Conservation (phyloP, 2,329 filamentous ascomycete species). For the Magnaporthiopsis poae region DNA sequence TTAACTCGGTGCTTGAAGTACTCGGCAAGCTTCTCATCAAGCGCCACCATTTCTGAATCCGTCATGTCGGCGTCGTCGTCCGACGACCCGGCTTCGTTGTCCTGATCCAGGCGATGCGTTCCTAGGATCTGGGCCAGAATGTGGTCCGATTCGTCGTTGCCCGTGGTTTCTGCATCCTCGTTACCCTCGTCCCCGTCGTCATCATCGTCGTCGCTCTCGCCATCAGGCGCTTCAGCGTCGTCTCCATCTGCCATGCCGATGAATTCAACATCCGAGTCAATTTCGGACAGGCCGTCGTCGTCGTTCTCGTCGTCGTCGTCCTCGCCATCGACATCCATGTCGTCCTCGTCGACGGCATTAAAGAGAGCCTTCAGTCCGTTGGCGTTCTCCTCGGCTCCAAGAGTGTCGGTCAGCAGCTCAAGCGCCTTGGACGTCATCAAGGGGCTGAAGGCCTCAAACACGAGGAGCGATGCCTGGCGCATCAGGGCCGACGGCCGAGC, state of each 20-base stretch:
- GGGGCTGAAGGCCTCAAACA: constrained; percentile 72
- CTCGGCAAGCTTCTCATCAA: constrained; percentile 73
- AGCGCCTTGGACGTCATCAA: constrained; percentile 66
- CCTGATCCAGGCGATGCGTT: constrained; percentile 49
- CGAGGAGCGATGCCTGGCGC: constrained; percentile 75
- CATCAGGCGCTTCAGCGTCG: constrained; percentile 31
- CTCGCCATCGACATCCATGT: constrained; percentile 40
- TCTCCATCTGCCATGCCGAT: constrained; percentile 26
- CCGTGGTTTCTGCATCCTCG: constrained; percentile 28
- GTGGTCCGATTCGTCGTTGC: constrained; percentile 20
- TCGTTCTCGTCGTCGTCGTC: constrained; percentile 33
- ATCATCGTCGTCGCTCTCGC: constrained; percentile 27
- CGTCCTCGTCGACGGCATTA: constrained; percentile 50
- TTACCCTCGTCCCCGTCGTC: constrained; percentile 33
- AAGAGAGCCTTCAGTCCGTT: constrained; percentile 83
- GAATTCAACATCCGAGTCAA: constrained; percentile 35
- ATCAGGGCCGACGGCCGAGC: constrained; percentile 77
- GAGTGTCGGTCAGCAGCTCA: constrained; percentile 54
- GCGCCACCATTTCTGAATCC: constrained; percentile 86
- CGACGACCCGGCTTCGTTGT: constrained; percentile 43
- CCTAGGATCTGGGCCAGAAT: constrained; percentile 13
- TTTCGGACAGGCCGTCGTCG: constrained; percentile 27
- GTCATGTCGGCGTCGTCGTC: constrained; percentile 75
- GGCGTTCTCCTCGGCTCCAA: constrained; percentile 69
- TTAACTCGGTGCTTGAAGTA: constrained; percentile 74